Evolutionary conservation across 2,329 filamentous ascomycete genomes (phyloP).

Genomic region (Simplicillium aogashimaense): DNA sequence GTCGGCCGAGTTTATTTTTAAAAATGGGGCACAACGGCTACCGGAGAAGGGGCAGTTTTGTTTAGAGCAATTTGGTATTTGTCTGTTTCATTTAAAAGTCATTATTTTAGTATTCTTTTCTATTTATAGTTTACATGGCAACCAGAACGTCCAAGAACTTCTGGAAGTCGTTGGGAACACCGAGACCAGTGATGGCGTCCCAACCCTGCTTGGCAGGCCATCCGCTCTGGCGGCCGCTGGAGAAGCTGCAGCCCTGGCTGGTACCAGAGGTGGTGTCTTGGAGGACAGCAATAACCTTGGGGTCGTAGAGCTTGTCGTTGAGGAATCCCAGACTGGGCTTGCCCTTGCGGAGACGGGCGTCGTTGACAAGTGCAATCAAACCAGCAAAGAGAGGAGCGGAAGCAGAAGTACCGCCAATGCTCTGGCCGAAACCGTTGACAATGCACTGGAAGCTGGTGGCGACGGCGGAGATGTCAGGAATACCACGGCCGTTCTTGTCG

Average conservation of each 20-base stretch:
- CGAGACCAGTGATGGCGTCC: constrained; percentile 5
- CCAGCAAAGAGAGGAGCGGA: constrained; percentile 6
- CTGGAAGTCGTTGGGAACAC: constrained; percentile 3
- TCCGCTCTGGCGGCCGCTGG: background rate
- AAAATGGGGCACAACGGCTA: too few relatives aligned
- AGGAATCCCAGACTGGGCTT: constrained; percentile 5
- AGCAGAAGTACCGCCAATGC: constrained; percentile 11
- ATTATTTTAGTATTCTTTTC: too few relatives aligned
- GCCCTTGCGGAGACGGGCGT: constrained; percentile 3
- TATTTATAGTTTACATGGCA: background rate
- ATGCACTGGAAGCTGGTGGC: constrained; percentile 37
- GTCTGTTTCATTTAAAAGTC: too few relatives aligned
- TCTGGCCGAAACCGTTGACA: constrained; percentile 13
- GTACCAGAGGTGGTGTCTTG: constrained; percentile 1
- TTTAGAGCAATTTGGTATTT: too few relatives aligned
- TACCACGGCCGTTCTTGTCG: constrained; percentile 31
- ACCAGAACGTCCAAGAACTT: constrained; percentile 1
- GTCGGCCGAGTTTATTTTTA: too few relatives aligned
- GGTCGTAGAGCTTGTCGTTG: constrained; percentile 6
- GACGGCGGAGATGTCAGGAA: constrained; percentile 35
- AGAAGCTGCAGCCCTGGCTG: constrained; percentile 3
- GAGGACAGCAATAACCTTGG: constrained; percentile 1
- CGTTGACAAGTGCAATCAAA: constrained; percentile 7
- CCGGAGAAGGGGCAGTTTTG: too few relatives aligned
- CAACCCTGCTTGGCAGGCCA: constrained; percentile 5